Evolutionary conservation across 2,329 filamentous ascomycete species (phyloP), one percentile per base, ranked within the genome.

Genomic region (Knoxdaviesia capensis): DNA sequence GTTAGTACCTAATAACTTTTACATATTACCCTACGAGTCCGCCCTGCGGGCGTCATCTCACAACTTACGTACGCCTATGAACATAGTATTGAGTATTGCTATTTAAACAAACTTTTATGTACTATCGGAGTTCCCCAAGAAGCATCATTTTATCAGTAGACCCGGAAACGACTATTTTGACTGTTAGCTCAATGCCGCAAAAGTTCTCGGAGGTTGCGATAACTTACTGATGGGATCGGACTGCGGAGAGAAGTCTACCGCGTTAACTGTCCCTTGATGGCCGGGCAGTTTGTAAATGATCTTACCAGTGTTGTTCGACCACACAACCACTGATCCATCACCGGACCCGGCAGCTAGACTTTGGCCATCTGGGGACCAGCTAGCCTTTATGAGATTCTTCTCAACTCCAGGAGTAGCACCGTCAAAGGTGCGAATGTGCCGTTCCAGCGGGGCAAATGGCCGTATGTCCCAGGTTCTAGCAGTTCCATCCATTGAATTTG

Each of bases 381-480:
- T 92, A 10, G 85, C 87, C 43, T 80, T 74, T 45, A 93, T 74
- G 9, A 98, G 64, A 52, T 96, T 96, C 67, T 90, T 90, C 59
- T 98, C 90, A 41, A 93, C 60, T 0, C 87, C 87, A 34, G 75
- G 69, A 7, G 81, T 79, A 1, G 88, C 88, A n/a, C 90, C 90
- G 51, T 96, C 88, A 56, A 90, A 94, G 0, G 84, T 93, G 53
- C 76, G 74, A 45, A 96, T 74, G 46, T 84, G 77, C 48, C 90
- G 71, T 56, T 94, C 82, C 1, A 80, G 76, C 0, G 90, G 85
- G 6, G 90, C 88, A 60, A 96, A 98, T 0, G 90, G 88, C 50
- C 88, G 72, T 41, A 98, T 82, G 56, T 98, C 88, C 90, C 90
- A 98, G 11, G 87, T 94, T 52, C 83, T 74, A 34, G 87, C 90